Conservation (phyloP, 2,329 filamentous ascomycete species). For the Fusarium veterinarium region DNA sequence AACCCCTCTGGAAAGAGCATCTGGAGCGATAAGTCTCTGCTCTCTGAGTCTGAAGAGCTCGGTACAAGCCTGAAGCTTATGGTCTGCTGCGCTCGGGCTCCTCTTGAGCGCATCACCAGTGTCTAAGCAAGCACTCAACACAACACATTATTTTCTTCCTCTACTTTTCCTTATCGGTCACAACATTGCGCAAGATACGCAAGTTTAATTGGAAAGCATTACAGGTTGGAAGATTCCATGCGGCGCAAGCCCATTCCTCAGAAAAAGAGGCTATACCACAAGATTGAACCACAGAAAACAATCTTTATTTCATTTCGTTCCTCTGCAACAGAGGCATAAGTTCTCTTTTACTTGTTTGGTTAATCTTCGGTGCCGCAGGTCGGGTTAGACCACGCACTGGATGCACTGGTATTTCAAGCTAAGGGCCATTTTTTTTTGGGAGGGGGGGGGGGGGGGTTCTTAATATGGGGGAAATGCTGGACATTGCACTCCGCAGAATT, state of each 20-base stretch:
- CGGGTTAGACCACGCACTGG: slow-evolving; percentile 45
- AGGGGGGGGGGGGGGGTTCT: background rate
- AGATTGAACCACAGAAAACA: slow-evolving; percentile 9
- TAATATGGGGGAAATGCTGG: slow-evolving; percentile 43
- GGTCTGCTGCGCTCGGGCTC: slow-evolving; percentile 91
- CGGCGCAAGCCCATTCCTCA: slow-evolving; percentile 42
- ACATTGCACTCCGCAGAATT: slow-evolving; percentile 38
- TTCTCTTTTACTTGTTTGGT: slow-evolving; percentile 18
- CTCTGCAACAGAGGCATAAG: slow-evolving; percentile 1
- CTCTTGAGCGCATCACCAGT: slow-evolving; percentile 63
- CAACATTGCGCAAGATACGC: slow-evolving; percentile 13
- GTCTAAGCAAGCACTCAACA: slow-evolving; percentile 50
- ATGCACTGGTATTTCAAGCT: slow-evolving; percentile 44
- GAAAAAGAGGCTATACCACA: slow-evolving; percentile 20
- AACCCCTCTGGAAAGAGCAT: slow-evolving; percentile 66
- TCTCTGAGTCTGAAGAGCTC: slow-evolving; percentile 87
- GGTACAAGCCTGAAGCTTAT: slow-evolving; percentile 90
- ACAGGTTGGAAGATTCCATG: slow-evolving; percentile 41
- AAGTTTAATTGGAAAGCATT: slow-evolving; percentile 38
- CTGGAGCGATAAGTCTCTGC: slow-evolving; percentile 79
- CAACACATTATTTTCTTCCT: slow-evolving; percentile 21
- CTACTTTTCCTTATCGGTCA: slow-evolving; percentile 28
- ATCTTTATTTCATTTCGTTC: slow-evolving; percentile 1
- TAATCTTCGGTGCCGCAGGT: slow-evolving; percentile 45
- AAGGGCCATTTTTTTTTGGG: slow-evolving; percentile 8